These are phyloP conservation scores for Metschnikowia orientalis DNA, from an alignment of 805 yeast genomes.

Conservation along the genomic window DNA sequence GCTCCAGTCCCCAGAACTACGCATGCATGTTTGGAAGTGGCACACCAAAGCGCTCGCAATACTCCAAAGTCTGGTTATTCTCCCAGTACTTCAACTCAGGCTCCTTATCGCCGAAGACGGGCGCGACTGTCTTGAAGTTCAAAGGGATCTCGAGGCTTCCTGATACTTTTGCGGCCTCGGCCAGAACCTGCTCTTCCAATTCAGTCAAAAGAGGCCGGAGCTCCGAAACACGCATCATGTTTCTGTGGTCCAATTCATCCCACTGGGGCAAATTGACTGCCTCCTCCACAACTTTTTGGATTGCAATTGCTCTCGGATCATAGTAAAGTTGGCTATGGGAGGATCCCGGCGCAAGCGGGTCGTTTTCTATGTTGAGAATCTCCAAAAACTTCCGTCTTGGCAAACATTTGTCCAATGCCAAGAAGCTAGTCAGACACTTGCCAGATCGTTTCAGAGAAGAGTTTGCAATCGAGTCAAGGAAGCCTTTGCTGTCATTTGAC, in stretches of 20 bases:
- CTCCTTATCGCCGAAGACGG: constrained; percentile 7
- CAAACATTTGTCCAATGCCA: constrained; percentile 83
- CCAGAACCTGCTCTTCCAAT: constrained; percentile 18
- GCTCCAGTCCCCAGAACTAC: too few relatives aligned
- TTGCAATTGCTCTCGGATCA: constrained; percentile 31
- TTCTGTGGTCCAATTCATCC: constrained; percentile 10
- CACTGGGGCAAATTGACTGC: constrained; percentile 18
- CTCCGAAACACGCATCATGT: constrained; percentile 15
- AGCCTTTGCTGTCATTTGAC: too few relatives aligned
- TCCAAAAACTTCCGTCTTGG: constrained; percentile 60
- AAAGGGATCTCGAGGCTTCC: constrained; percentile 18
- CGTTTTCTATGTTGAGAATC: constrained; percentile 36
- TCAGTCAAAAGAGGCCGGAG: constrained; percentile 17
- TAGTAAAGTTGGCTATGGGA: constrained; percentile 18
- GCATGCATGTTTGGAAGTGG: constrained; percentile 11
- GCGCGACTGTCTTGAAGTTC: constrained; percentile 25
- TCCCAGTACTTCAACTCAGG: constrained; percentile 27
- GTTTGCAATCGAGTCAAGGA: too few relatives aligned
- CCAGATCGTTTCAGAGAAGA: too few relatives aligned
- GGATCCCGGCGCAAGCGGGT: constrained; percentile 14
- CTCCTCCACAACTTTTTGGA: constrained; percentile 33
- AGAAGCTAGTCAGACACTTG: constrained; percentile 57
- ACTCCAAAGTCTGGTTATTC: constrained; percentile 35
- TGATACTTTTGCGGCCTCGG: constrained; percentile 16
- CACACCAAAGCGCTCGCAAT: constrained; percentile 26